A percentile compares a stretch with the other conserved stretches of the same genome.
phyloP scores from a whole-genome alignment of 352 stramenopile genomes.

The Phytophthora sansomeana region DNA sequence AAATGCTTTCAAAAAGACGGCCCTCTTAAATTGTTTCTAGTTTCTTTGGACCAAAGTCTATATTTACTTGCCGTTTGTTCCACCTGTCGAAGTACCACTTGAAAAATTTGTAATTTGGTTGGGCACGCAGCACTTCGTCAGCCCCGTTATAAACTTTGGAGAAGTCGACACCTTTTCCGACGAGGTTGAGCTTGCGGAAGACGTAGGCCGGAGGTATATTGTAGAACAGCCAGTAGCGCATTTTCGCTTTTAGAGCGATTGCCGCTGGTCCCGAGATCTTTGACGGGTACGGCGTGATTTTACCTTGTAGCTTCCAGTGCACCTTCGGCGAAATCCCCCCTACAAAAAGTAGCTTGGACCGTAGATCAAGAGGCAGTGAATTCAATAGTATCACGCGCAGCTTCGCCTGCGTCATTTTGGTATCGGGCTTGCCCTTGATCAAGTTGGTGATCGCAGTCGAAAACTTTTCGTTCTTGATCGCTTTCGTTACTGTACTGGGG shows the following conservation, averaged over 20 bases:
- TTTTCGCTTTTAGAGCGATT: background rate
- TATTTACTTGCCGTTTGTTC: background rate
- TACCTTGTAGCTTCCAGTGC: background rate
- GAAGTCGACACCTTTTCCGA: too few species aligned
- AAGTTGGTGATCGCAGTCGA: background rate
- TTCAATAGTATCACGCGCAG: constrained; percentile 14
- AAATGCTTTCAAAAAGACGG: too few species aligned
- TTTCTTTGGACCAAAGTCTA: too few species aligned
- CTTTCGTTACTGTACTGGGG: background rate
- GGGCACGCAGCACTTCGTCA: background rate
- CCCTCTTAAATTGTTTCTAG: too few species aligned
- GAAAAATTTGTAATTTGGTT: background rate
- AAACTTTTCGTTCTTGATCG: constrained; percentile 13
- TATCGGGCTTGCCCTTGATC: constrained; percentile 4
- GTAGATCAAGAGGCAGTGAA: too few species aligned
- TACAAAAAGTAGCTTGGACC: too few species aligned
- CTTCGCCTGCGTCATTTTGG: constrained; percentile 8
- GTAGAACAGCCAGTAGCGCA: background rate
- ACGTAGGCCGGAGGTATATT: background rate
- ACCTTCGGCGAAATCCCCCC: background rate
- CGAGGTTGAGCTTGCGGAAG: background rate
- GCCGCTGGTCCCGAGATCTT: background rate
- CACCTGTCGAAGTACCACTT: background rate
- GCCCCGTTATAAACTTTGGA: too few species aligned
- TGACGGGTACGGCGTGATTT: background rate